Base-by-base conservation (phyloP, 257 asterid species). In the Apocynum venetum region DNA sequence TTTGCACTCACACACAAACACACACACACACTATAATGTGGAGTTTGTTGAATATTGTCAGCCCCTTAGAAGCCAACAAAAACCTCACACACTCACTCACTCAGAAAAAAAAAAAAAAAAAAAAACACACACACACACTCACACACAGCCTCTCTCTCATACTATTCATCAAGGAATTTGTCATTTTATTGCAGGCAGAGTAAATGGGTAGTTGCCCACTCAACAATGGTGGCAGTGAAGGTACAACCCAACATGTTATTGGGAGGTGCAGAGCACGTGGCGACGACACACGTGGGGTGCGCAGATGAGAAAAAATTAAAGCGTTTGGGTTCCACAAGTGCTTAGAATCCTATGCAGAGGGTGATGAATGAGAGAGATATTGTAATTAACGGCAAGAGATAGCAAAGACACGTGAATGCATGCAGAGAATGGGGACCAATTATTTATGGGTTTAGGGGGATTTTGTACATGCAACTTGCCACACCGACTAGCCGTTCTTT, bases 361-460 rank as follows among this genome's bases (percentile, higher is more conserved):
- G 25, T 83, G 35, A 69, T 86, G 76, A 78, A 87, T 74, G 47
- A 88, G 77, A 81, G 89, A 77, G 89, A 77, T 81, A 73, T 86
- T 82, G 89, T 77, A 78, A 83, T 79, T 57, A 71, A 83, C 82
- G 82, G 90, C 88, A 83, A 82, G 47, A 72, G 70, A 83, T 84
- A 84, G 82, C 91, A 85, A 63, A 25, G 84, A 85, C 96, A 87
- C 93, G 93, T 91, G 93, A 89, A 90, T 87, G 86, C 89, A 86
- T 87, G 89, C 96, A 87, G 91, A 79, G 75, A 59, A 47, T 86
- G 92, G 96, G 93, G 93, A 81, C 92, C 92, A 82, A 80, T 73
- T 85, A 80, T 85, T 88, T 85, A 77, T 86, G 41, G 46, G n/a
- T 25, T 56, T 56, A 25, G 31, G 31, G 31, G 31, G 31, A 25